Evolutionary conservation across 345 rosid species (phyloP).

Genomic region (Sisymbrium irio): DNA sequence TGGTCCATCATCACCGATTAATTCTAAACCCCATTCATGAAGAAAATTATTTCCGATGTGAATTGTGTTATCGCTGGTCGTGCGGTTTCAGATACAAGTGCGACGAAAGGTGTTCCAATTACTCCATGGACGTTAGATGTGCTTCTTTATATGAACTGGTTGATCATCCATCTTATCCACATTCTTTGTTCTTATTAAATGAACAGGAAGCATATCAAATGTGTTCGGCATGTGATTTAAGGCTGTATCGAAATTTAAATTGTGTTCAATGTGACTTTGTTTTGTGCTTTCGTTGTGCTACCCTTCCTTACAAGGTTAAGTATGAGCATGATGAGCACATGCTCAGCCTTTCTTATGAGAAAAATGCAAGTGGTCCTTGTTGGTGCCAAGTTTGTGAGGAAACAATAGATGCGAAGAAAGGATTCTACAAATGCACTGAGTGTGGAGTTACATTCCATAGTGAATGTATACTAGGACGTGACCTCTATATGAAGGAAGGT

Average conservation of each 20-base stretch:
- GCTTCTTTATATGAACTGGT: too few relatives aligned
- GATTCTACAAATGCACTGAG: neutral
- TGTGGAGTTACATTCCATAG: neutral
- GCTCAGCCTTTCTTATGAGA: neutral
- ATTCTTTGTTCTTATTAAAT: too few relatives aligned
- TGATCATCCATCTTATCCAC: too few relatives aligned
- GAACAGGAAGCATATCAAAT: too few relatives aligned
- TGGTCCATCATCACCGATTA: too few relatives aligned
- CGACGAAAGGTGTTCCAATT: too few relatives aligned
- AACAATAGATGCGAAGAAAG: neutral
- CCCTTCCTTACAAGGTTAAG: neutral
- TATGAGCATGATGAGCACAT: neutral
- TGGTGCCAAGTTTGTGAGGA: constrained; percentile 1
- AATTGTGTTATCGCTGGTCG: too few relatives aligned
- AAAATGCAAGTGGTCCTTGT: neutral
- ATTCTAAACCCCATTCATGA: too few relatives aligned
- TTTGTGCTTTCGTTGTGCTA: neutral
- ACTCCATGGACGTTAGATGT: too few relatives aligned
- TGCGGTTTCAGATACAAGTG: too few relatives aligned
- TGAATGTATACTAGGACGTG: neutral
- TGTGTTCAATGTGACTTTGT: neutral
- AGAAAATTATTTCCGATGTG: too few relatives aligned
- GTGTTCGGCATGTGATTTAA: neutral
- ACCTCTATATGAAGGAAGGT: too few relatives aligned
- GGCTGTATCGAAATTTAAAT: neutral